Evolutionary conservation across 129 eudicot genomes (phyloP).

Genomic region (Smallanthus sonchifolius): DNA sequence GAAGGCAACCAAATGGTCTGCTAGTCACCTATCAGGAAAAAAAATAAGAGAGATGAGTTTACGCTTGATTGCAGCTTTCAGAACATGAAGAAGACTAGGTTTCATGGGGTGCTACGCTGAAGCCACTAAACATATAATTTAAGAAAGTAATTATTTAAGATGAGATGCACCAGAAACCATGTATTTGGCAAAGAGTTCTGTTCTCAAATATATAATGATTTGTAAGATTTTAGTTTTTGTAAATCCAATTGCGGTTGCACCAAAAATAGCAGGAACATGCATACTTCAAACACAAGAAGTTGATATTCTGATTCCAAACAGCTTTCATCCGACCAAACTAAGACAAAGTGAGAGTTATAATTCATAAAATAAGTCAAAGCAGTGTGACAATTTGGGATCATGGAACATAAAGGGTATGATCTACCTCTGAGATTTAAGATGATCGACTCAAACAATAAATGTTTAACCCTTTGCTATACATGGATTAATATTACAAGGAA

Average conservation of each 20-base stretch:
- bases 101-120: conserved; percentile 12
- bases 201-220: not conserved
- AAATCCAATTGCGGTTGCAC: not conserved
- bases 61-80: conserved; percentile 12
- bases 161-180: conserved; percentile 5
- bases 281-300: not conserved
- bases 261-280: conserved; percentile 1
- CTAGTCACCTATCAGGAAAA: conserved; percentile 64
- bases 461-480: not conserved
- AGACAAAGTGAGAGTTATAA: not conserved
- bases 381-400: not conserved
- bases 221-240: not conserved
- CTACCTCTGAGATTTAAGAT: not conserved
- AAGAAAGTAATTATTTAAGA: not conserved
- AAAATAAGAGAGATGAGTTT: conserved; percentile 16
- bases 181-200: conserved; percentile 1
- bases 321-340: not conserved
- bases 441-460: not conserved
- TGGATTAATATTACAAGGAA: not conserved
- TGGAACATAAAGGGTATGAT: not conserved
- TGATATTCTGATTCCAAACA: not conserved
- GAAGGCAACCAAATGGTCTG: conserved; percentile 79
- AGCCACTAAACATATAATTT: conserved; percentile 7
- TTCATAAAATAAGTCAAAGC: not conserved
- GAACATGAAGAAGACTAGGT: conserved; percentile 2